Conservation (phyloP, 148 eudicot species). For the Camellia granthamiana region DNA sequence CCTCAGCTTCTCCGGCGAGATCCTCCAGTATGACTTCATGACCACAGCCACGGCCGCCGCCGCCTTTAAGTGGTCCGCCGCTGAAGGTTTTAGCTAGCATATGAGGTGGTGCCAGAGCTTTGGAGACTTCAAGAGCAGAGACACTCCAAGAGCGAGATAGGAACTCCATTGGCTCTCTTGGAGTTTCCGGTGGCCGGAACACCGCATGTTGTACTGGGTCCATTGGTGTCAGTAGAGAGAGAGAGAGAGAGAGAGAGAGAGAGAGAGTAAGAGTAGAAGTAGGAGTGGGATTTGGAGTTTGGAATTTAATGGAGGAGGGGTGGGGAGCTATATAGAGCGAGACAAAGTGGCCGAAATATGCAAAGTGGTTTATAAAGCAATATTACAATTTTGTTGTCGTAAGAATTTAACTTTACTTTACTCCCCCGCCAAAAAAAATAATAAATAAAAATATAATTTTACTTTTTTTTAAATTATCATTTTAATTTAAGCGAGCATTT, state of each 20-base stretch:
- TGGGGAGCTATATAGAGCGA: neutral
- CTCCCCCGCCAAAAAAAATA: too few relatives aligned
- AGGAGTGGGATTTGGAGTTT: conserved; percentile 1
- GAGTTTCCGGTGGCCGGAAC: conserved; percentile 76
- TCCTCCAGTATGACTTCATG: conserved; percentile 47
- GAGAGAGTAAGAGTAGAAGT: neutral
- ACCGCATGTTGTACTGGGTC: conserved; percentile 26
- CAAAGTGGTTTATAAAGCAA: neutral
- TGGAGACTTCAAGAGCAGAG: conserved; percentile 71
- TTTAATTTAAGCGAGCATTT: too few relatives aligned
- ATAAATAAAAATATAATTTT: too few relatives aligned
- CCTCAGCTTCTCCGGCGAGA: conserved; percentile 41
- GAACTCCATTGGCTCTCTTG: conserved; percentile 87
- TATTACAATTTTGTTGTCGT: too few relatives aligned
- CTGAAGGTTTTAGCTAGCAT: conserved; percentile 25
- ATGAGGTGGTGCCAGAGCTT: conserved; percentile 51
- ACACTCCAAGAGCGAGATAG: conserved; percentile 91
- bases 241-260: neutral
- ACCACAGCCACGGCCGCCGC: neutral
- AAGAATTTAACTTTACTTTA: too few relatives aligned
- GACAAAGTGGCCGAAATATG: neutral
- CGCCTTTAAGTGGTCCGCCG: neutral
- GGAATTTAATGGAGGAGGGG: neutral
- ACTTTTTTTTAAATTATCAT: too few relatives aligned
- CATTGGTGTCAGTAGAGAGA: neutral